Conservation (phyloP, 2,329 filamentous ascomycete genomes). For the Fusarium circinatum region DNA sequence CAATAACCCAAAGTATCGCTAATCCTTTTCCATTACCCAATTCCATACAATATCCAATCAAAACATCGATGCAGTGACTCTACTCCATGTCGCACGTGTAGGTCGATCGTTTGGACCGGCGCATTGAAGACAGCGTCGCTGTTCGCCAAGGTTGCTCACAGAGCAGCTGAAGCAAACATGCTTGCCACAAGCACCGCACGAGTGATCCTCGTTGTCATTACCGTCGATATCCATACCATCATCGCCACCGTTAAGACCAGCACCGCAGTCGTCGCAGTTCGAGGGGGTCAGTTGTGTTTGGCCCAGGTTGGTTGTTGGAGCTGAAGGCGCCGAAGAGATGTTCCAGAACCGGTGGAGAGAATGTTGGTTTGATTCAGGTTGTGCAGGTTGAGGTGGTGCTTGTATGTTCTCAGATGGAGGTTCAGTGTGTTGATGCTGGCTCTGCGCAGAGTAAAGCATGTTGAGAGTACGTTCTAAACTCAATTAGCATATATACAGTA, state of each 20-base stretch:
- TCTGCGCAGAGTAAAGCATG: slow-evolving; percentile 68
- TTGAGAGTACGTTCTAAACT: slow-evolving; percentile 64
- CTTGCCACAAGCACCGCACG: slow-evolving; percentile 63
- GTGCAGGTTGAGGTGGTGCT: slow-evolving; percentile 1
- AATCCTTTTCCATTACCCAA: neutral
- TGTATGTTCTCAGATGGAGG: slow-evolving; percentile 11
- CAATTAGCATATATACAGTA: slow-evolving; percentile 13
- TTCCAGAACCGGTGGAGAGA: slow-evolving; percentile 71
- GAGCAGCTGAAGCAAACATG: slow-evolving; percentile 69
- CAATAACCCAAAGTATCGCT: neutral
- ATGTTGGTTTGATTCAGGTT: slow-evolving; percentile 51
- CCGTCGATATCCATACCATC: slow-evolving; percentile 55
- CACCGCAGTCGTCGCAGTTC: slow-evolving; percentile 66
- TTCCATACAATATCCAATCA: slow-evolving; percentile 4
- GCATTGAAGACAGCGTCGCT: slow-evolving; percentile 64
- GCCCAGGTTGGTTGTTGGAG: slow-evolving; percentile 36
- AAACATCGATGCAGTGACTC: slow-evolving; percentile 34
- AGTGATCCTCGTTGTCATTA: slow-evolving; percentile 41
- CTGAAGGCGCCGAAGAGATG: slow-evolving; percentile 54
- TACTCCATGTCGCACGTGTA: slow-evolving; percentile 32
- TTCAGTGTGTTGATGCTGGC: slow-evolving; percentile 34
- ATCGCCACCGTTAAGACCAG: slow-evolving; percentile 33
- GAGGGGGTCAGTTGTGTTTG: slow-evolving; percentile 39
- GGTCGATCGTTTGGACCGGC: slow-evolving; percentile 51
- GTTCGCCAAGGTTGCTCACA: slow-evolving; percentile 65